Base-by-base conservation (phyloP, 2,329 filamentous ascomycete genomes). In the Hawksworthiomyces lignivorus region DNA sequence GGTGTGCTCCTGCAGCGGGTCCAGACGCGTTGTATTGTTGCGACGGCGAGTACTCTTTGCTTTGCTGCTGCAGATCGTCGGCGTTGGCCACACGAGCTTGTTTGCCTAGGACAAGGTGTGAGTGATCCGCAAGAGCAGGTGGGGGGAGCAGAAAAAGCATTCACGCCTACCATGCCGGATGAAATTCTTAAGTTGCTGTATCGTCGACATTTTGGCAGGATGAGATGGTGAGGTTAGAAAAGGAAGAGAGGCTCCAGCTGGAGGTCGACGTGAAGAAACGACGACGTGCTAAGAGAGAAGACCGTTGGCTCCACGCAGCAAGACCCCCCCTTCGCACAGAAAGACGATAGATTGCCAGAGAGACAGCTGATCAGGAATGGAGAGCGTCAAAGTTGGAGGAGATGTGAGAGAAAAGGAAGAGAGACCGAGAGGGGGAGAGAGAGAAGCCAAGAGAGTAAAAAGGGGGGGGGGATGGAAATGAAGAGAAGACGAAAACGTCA, bases 161-260 rank as follows among this genome's bases (percentile, higher is more conserved):
- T n/a, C n/a, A n/a, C n/a, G 37, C 69, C 43, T 67, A 80, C 77
- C 90, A 72, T 96, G 90, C 52, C 90, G 86, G 67, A 97, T 92
- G 67, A 97, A 94, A 67, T 96, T 96, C 69, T 97, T 96, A 56
- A 96, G 78, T 61, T 92, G 92, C 70, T 96, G 90, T 69, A 96
- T 94, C 52, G 77, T 79, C 56, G 76, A 80, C 76, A 80, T 80
- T 32, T 52, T 61, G 51, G 37, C 43, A 26, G 45, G 21, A 28
- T 17, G 38, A 26, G 8, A 22, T 4, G 22, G 22, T 3, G 26
- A 7, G 17, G 12, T 19, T 12, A 33, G 21, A 6, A 21, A 20
- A 19, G 14, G 28, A n/a, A n/a, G 15, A 14, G 32, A 32, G 22
- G 18, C 4, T 4, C 20, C 14, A 6, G 20, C 20, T n/a, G 15